Evolutionary conservation across 2,329 filamentous ascomycete species (phyloP), one percentile per base, ranked within the genome.

Genomic region (Rasamsonia emersonii): DNA sequence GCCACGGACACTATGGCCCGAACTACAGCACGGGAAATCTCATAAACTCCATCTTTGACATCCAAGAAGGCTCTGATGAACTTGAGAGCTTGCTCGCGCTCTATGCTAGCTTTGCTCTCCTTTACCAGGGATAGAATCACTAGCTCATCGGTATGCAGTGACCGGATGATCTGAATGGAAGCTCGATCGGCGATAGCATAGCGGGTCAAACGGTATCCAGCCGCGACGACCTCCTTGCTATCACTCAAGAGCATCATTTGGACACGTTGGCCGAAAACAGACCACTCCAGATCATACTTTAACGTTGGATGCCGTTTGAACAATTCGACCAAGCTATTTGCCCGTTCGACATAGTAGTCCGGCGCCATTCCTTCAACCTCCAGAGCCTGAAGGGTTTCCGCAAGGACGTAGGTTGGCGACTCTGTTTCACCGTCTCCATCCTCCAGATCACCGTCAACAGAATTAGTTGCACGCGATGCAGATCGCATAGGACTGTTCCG

Each of bases 261-360:
- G 67, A 96, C 88, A 25, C 91, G 76, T 29, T 93, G 63, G 2
- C 93, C 91, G 59, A 98, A 98, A 2, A 93, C 79, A 3, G 86
- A 83, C 91, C 91, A 98, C 1, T 86, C 88, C 29, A 98, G 65
- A 58, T 98, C 93, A 56, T 96, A 95, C 54, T 98, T 98, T 36
- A 98, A 70, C 1, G 85, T 89, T 1, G 86, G 85, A 58, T 96
- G 78, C 32, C 86, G 75, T 56, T 89, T 94, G 63, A 98, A 93
- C n/a, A 98, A 69, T 40, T 93, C 84, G n/a, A 96, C 91, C 6
- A 98, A 70, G 42, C 77, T 83, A 53, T 98, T 98, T 16, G 86
- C 86, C 40, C 86, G 77, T 38, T 83, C 84, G 32, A 98, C 89
- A 53, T 98, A 98, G 62, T 93, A 95, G 58, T 96, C 91, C 0